A percentile compares a stretch with the other conserved stretches of the same genome.
Evolutionary conservation across 2,329 filamentous ascomycete genomes (phyloP).

Genomic region (Curvularia verruculosa): DNA sequence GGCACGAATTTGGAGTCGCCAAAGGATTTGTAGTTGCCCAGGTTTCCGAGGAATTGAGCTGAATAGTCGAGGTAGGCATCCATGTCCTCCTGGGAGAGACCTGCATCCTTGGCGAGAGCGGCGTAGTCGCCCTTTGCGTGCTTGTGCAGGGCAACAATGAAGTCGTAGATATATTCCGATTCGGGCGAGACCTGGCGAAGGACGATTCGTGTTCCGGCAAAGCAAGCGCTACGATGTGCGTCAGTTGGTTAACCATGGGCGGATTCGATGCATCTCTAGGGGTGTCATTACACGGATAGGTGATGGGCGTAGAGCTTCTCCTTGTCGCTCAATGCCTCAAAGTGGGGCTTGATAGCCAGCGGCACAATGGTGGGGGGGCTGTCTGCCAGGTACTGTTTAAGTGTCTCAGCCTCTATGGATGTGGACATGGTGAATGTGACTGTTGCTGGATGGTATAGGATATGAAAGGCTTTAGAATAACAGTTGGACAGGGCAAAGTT

Average conservation of each 20-base stretch:
- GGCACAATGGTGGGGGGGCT: constrained; percentile 86
- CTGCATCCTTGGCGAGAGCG: constrained; percentile 50
- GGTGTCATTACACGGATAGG: constrained; percentile 44
- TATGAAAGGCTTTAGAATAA: not conserved
- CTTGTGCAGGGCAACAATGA: constrained; percentile 59
- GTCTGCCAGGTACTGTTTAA: constrained; percentile 84
- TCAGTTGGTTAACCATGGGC: constrained; percentile 3
- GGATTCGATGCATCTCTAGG: not conserved
- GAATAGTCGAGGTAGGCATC: constrained; percentile 49
- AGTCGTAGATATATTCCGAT: constrained; percentile 60
- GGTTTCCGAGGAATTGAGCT: constrained; percentile 59
- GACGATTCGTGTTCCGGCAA: constrained; percentile 59
- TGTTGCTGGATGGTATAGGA: not conserved
- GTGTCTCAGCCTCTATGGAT: constrained; percentile 52
- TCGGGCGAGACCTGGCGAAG: constrained; percentile 61
- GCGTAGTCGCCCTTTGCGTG: constrained; percentile 58
- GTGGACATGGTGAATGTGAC: constrained; percentile 26
- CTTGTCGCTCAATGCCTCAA: constrained; percentile 74
- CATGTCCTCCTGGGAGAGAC: constrained; percentile 48
- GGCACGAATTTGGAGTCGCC: constrained; percentile 60
- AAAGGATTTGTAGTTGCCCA: constrained; percentile 61
- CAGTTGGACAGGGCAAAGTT: not conserved
- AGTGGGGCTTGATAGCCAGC: constrained; percentile 91
- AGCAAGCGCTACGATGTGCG: constrained; percentile 48
- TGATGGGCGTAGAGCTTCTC: constrained; percentile 91